phyloP scores from a whole-genome alignment of 1,284 basidiomycete genomes.

The Blastosporella zonata region DNA sequence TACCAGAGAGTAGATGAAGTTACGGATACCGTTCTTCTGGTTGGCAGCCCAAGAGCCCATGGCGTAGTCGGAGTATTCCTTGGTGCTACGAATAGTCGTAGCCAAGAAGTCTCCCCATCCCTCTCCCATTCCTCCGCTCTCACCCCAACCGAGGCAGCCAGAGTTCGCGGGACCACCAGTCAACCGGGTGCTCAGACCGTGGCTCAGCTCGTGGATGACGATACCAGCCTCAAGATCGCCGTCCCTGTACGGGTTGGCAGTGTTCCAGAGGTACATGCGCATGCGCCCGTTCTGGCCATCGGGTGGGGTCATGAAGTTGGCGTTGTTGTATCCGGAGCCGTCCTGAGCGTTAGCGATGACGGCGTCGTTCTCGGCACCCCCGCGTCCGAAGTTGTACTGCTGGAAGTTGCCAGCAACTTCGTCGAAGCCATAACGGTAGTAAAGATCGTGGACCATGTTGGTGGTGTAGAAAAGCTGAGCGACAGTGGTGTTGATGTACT shows the following conservation, averaged over 20 bases:
- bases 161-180: conserved; percentile 94
- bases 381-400: conserved; percentile 91
- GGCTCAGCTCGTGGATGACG: conserved; percentile 86
- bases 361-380: conserved; percentile 83
- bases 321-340: conserved; percentile 89
- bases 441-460: conserved; percentile 80
- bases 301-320: conserved; percentile 82
- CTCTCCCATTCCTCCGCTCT: conserved; percentile 96
- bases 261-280: conserved; percentile 98
- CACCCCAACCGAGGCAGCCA: conserved; percentile 92
- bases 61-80: conserved; percentile 72
- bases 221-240: conserved; percentile 95
- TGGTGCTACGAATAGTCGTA: conserved; percentile 77
- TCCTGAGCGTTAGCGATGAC: conserved; percentile 96
- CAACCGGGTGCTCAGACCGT: conserved; percentile 90
- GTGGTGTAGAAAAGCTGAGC: conserved; percentile 92
- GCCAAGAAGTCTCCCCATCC: conserved; percentile 92
- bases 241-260: conserved; percentile 84
- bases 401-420: conserved; percentile 96
- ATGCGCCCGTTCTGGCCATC: conserved; percentile 80
- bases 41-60: conserved; percentile 98
- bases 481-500: conserved; percentile 83
- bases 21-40: conserved; percentile 74
- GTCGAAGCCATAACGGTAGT: conserved; percentile 85
- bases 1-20: conserved; percentile 80